Base-by-base conservation (phyloP, 352 stramenopile genomes). In the Phytopythium sindhum region DNA sequence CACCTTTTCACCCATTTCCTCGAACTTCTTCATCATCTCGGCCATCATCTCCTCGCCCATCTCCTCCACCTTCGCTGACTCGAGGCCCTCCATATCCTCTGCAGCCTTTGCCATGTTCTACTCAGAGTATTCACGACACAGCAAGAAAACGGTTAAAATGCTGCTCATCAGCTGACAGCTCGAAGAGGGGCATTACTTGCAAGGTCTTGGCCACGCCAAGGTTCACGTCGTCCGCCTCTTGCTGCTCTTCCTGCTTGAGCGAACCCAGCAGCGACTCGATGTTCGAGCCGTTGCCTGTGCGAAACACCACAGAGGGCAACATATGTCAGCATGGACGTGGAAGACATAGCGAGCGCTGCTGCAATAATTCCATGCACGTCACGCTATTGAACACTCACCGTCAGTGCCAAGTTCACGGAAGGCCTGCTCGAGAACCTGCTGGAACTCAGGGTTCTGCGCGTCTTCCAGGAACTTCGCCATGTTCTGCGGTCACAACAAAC, bases 11-110 rank as follows among this genome's bases (percentile, higher is more conserved):
- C 93, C 93, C 89, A 98, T 90, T 64, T 93, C 80, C 62, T 98
- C 92, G 66, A 98, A 98, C 71, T 98, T 95, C 50, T 84, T 87
- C 89, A 98, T 98, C 86, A 99, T 98, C 60, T 98, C 84, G 42
- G 89, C 63, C 91, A 99, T 98, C 79, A 98, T 98, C 21, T 98
- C 84, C 69, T 98, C 93, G 58, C 91, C 91, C 80, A 97, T 97
- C 28, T 88, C 72, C 66, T 98, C 93, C 11, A 93, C 66, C 54
- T 95, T 85, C 10, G 75, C 81, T 11, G 81, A 87, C 50, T 92
- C 86, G 61, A 94, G 72, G 23, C 84, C 88, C 55, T 96, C 88
- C 79, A 95, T 91, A 61, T 92, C 88, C 69, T 93, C 80, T 2
- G 89, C 88, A 3, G 88, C 89, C 63, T 95, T 91, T 23, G 88